phyloP scores from a whole-genome alignment of 2,329 filamentous ascomycete species.

The Colletotrichum lupini region DNA sequence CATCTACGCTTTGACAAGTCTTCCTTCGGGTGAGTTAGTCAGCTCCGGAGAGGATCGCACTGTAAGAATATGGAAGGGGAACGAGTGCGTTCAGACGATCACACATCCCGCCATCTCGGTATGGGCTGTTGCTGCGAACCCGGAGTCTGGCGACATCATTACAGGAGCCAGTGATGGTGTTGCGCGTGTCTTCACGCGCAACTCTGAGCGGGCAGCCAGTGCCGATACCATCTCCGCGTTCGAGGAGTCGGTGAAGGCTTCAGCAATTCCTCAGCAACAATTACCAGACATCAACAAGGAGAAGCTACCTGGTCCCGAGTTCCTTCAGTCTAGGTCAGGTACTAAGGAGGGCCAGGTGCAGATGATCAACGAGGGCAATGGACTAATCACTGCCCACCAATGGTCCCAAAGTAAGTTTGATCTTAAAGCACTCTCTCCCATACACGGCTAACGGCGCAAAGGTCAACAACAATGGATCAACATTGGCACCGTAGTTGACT shows the following conservation, averaged over 20 bases:
- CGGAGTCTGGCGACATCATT: conserved; percentile 90
- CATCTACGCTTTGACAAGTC: conserved; percentile 84
- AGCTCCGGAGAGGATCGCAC: conserved; percentile 97
- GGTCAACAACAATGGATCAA: conserved; percentile 81
- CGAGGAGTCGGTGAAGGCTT: conserved; percentile 83
- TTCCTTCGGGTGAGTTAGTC: conserved; percentile 88
- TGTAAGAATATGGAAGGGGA: conserved; percentile 86
- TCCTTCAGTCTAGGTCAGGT: conserved; percentile 82
- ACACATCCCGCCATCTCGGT: conserved; percentile 97
- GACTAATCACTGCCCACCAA: conserved; percentile 85
- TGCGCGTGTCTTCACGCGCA: conserved; percentile 85
- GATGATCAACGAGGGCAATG: conserved; percentile 86
- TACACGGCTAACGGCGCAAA: conserved; percentile 39
- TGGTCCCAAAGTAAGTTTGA: conserved; percentile 72
- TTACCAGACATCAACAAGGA: conserved; percentile 90
- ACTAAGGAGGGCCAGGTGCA: conserved; percentile 97
- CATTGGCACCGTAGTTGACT: conserved; percentile 94
- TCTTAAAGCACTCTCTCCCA: neutral
- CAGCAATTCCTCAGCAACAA: conserved; percentile 88
- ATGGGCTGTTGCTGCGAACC: conserved; percentile 88
- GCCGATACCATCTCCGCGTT: conserved; percentile 77
- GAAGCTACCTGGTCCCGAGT: conserved; percentile 88
- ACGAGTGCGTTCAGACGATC: conserved; percentile 90
- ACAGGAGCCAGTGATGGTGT: conserved; percentile 90
- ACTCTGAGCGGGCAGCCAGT: conserved; percentile 75